Evolutionary conservation across 2,329 filamentous ascomycete species (phyloP).

Genomic region (Lasiodiplodia hormozganensis): DNA sequence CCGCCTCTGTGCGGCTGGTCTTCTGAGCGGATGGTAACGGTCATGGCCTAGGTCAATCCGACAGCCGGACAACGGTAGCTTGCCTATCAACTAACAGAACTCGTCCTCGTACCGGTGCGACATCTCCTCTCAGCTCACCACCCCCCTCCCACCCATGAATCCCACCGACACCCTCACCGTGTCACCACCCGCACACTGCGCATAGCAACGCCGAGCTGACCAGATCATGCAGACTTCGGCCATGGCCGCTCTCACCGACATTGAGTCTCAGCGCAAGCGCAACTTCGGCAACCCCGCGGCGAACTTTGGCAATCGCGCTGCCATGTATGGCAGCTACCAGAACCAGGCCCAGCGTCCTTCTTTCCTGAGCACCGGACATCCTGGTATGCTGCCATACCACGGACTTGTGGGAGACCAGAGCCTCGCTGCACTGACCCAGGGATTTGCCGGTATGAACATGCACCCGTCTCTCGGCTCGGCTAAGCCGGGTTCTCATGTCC

Average conservation of each 20-base stretch:
- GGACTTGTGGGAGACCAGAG: slow-evolving; percentile 26
- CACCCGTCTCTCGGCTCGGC: slow-evolving; percentile 36
- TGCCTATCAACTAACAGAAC: slow-evolving; percentile 30
- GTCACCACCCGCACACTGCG: background rate
- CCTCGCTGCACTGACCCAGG: slow-evolving; percentile 29
- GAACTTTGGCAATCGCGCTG: slow-evolving; percentile 25
- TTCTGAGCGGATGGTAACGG: slow-evolving; percentile 9
- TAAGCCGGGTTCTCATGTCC: slow-evolving; percentile 44
- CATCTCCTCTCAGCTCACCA: slow-evolving; percentile 15
- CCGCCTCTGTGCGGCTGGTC: background rate
- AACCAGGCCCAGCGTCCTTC: slow-evolving; percentile 25
- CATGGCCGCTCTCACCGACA: slow-evolving; percentile 27
- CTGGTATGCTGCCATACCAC: slow-evolving; percentile 28
- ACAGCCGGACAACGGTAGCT: slow-evolving; percentile 29
- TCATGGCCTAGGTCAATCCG: slow-evolving; percentile 24
- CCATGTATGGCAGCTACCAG: slow-evolving; percentile 27
- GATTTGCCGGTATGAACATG: slow-evolving; percentile 30
- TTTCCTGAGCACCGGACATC: slow-evolving; percentile 25
- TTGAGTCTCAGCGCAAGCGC: slow-evolving; percentile 30
- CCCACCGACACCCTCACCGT: background rate
- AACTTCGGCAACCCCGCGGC: slow-evolving; percentile 26
- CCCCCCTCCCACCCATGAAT: background rate
- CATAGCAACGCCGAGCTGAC: slow-evolving; percentile 5
- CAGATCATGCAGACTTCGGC: slow-evolving; percentile 1
- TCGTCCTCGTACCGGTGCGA: slow-evolving; percentile 27